A percentile compares a stretch with the other conserved stretches of the same genome.
Conservation (phyloP, 1,284 basidiomycete genomes). For the Phlebopus sp. region DNA sequence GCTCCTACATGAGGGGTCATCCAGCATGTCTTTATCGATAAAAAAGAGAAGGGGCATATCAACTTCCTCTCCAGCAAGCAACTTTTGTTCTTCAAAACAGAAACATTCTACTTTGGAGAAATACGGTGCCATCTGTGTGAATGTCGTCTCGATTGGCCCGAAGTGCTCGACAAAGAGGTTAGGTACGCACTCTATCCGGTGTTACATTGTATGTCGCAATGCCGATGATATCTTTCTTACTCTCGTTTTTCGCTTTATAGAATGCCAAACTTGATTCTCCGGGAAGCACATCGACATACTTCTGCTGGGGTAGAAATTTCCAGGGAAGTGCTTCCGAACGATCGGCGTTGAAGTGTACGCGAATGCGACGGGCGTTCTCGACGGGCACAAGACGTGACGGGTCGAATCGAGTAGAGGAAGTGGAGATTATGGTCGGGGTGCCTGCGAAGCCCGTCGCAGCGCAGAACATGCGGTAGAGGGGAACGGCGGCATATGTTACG, state of each 20-base stretch:
- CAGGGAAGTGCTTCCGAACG: constrained; percentile 88
- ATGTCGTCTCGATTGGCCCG: background rate
- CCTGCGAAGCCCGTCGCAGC: constrained; percentile 96
- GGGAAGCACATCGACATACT: constrained; percentile 86
- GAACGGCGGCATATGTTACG: constrained; percentile 93
- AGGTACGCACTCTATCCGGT: constrained; percentile 73
- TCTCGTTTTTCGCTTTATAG: constrained; percentile 90
- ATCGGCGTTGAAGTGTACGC: constrained; percentile 95
- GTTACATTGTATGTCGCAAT: constrained; percentile 99
- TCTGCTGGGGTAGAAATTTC: constrained; percentile 91
- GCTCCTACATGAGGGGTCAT: constrained; percentile 84
- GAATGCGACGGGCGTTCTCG: constrained; percentile 73
- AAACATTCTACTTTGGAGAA: constrained; percentile 99
- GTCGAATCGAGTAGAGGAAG: constrained; percentile 73
- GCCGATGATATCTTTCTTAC: constrained; percentile 88
- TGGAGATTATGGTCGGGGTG: constrained; percentile 73
- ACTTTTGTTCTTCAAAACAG: constrained; percentile 98
- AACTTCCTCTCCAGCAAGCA: constrained; percentile 94
- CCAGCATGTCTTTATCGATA: constrained; percentile 94
- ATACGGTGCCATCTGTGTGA: constrained; percentile 86
- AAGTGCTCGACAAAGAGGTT: background rate
- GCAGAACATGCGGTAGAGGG: constrained; percentile 97
- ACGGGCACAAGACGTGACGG: constrained; percentile 80
- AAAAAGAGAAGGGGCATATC: constrained; percentile 99
- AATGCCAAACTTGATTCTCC: constrained; percentile 97